phyloP scores from a whole-genome alignment of 169 alveolate species.

The Plasmodium vinckei region DNA sequence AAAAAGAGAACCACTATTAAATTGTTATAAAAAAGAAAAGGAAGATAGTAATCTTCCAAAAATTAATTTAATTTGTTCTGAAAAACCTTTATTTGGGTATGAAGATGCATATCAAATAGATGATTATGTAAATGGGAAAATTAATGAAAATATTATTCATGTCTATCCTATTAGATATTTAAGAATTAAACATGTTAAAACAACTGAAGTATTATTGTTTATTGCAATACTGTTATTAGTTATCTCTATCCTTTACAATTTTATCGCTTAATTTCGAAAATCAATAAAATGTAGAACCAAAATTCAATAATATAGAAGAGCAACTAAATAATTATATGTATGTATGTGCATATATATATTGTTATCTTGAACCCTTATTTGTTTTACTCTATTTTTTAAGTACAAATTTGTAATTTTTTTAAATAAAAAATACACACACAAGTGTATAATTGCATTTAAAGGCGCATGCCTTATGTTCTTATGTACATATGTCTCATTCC shows the following conservation, averaged over 20 bases:
- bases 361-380: too few relatives aligned
- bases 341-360: too few relatives aligned
- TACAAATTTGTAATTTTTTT: too few relatives aligned
- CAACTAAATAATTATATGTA: too few relatives aligned
- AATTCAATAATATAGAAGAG: too few relatives aligned
- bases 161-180: conserved; percentile 60
- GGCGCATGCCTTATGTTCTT: too few relatives aligned
- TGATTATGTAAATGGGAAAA: conserved; percentile 64
- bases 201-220: conserved; percentile 25
- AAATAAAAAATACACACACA: too few relatives aligned
- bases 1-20: conserved; percentile 61
- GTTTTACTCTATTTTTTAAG: too few relatives aligned
- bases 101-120: conserved; percentile 75
- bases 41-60: conserved; percentile 24
- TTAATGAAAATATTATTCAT: conserved; percentile 69
- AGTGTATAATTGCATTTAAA: too few relatives aligned
- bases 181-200: conserved; percentile 62
- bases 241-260: conserved; percentile 43
- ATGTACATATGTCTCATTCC: too few relatives aligned
- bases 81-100: conserved; percentile 63
- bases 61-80: conserved; percentile 61
- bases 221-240: conserved; percentile 27
- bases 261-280: neutral
- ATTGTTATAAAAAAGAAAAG: conserved; percentile 17
- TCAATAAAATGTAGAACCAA: too few relatives aligned